These are phyloP conservation scores for Marasmius tenuissimus DNA, from an alignment of 1,284 basidiomycete genomes.

Conservation along the genomic window DNA sequence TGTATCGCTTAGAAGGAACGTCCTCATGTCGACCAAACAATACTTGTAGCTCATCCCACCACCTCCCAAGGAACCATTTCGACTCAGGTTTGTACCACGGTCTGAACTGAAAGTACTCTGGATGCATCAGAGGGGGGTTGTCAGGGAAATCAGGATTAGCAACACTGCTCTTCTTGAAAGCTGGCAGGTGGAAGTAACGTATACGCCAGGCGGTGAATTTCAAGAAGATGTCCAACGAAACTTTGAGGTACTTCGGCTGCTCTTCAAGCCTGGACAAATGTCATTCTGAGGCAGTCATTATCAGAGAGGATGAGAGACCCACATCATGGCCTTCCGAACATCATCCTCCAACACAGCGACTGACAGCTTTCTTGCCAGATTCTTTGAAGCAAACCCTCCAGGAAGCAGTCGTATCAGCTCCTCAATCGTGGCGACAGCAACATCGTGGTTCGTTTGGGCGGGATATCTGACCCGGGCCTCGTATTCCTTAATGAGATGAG, in stretches of 20 bases:
- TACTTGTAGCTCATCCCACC: constrained; percentile 24
- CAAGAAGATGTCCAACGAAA: constrained; percentile 23
- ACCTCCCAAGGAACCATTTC: constrained; percentile 16
- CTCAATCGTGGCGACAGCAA: constrained; percentile 35
- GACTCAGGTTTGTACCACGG: constrained; percentile 46
- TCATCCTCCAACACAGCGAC: constrained; percentile 37
- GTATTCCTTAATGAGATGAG: constrained; percentile 30
- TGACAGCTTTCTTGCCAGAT: constrained; percentile 28
- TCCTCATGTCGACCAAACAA: constrained; percentile 31
- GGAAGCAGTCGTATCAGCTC: constrained; percentile 39
- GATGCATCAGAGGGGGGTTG: constrained; percentile 12
- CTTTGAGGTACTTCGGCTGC: constrained; percentile 30
- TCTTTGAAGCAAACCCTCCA: constrained; percentile 32
- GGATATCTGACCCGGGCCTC: constrained; percentile 40
- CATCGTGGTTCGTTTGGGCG: constrained; percentile 34
- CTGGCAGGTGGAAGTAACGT: constrained; percentile 29
- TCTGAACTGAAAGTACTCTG: constrained; percentile 25
- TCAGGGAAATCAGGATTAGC: constrained; percentile 23
- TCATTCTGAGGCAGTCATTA: background rate
- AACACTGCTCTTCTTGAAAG: background rate
- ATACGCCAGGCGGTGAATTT: constrained; percentile 27
- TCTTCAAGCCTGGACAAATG: constrained; percentile 28
- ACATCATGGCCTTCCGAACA: constrained; percentile 46
- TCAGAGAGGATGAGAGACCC: constrained; percentile 14
- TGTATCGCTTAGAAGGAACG: constrained; percentile 26